Conservation (phyloP, 805 yeast genomes). For the Hanseniaspora meyeri region DNA sequence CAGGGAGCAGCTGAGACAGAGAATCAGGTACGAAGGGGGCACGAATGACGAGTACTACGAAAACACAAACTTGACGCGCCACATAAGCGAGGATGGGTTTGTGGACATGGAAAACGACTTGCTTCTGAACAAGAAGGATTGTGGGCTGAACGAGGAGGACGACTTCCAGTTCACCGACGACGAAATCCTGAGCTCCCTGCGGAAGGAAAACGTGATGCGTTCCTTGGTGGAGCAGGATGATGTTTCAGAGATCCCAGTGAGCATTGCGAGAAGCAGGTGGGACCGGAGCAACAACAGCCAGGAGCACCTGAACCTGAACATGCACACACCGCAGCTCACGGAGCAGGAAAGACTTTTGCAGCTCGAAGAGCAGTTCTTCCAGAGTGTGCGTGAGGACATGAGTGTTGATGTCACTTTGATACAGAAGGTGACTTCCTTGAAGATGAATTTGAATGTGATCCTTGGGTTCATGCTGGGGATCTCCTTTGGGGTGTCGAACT, state of each 20-base stretch:
- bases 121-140: background rate
- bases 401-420: constrained; percentile 36
- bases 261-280: background rate
- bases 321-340: background rate
- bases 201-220: constrained; percentile 2
- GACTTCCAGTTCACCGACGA: constrained; percentile 12
- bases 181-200: background rate
- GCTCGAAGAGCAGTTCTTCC: constrained; percentile 81
- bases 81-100: constrained; percentile 10
- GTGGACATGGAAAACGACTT: constrained; percentile 6
- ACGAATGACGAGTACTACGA: constrained; percentile 16
- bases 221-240: background rate
- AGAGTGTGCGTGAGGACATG: constrained; percentile 47
- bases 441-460: constrained; percentile 53
- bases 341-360: constrained; percentile 25
- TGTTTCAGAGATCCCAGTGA: background rate
- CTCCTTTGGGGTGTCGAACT: constrained; percentile 58
- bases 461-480: constrained; percentile 64
- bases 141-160: background rate
- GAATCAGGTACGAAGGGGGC: constrained; percentile 35
- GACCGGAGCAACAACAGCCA: background rate
- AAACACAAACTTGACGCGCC: constrained; percentile 12
- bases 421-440: constrained; percentile 21
- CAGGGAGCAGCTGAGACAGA: constrained; percentile 58
- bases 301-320: background rate